phyloP scores from a whole-genome alignment of 83 land plant species.

The Diphasiastrum complanatum region DNA sequence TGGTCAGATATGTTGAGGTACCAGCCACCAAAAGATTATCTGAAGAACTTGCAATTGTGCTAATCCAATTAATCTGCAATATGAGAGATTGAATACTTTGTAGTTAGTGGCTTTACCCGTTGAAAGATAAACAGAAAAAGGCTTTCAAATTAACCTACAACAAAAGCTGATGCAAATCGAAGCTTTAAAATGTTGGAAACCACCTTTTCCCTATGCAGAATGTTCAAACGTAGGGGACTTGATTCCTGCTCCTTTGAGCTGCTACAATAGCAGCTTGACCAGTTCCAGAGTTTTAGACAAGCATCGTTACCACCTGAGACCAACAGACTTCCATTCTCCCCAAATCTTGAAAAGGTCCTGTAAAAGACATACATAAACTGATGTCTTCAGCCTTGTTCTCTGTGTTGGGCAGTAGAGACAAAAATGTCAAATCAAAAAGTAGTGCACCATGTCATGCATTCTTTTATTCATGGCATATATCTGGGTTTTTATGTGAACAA shows the following conservation, averaged over 20 bases:
- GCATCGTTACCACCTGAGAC: constrained; percentile 87
- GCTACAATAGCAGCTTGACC: constrained; percentile 26
- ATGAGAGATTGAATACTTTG: neutral
- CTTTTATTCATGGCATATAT: no score
- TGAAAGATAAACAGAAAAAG: neutral
- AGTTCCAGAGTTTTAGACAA: constrained; percentile 73
- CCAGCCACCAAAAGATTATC: constrained; percentile 77
- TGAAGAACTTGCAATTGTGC: constrained; percentile 46
- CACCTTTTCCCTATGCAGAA: constrained; percentile 58
- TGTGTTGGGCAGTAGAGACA: no score
- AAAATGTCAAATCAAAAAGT: no score
- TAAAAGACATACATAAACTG: no score
- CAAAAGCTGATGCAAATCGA: neutral
- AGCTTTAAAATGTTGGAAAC: constrained; percentile 1
- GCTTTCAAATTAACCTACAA: neutral
- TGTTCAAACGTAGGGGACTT: constrained; percentile 28
- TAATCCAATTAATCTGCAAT: constrained; percentile 69
- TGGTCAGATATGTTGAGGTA: constrained; percentile 53
- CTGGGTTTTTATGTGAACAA: no score
- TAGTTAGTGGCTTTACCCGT: neutral
- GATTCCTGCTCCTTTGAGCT: constrained; percentile 19
- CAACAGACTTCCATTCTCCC: constrained; percentile 56
- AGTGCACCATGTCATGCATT: no score
- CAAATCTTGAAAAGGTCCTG: constrained; percentile 75
- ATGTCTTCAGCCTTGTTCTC: no score